Conservation (phyloP, 768 basidiomycete genomes). For the Podaxis sp. region DNA sequence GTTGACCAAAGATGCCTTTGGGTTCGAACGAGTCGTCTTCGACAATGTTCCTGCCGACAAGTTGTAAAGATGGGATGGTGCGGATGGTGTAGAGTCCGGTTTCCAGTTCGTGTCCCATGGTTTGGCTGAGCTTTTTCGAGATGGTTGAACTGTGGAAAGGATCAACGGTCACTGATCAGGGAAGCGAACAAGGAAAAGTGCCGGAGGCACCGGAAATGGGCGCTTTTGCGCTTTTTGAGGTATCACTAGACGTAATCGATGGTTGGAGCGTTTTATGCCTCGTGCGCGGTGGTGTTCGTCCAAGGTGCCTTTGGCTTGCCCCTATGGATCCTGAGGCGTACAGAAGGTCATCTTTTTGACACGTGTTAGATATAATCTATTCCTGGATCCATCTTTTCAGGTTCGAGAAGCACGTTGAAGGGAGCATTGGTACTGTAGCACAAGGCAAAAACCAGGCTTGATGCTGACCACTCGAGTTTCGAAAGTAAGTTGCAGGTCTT, state of each 20-base stretch:
- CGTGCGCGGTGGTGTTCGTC: neutral
- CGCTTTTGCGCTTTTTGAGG: neutral
- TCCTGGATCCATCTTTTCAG: too few relatives aligned
- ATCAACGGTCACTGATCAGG: neutral
- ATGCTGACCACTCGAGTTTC: too few relatives aligned
- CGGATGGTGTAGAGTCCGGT: constrained; percentile 13
- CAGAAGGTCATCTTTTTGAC: too few relatives aligned
- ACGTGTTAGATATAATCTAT: too few relatives aligned
- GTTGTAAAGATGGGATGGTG: neutral
- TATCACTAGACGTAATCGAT: neutral
- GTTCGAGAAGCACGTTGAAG: too few relatives aligned
- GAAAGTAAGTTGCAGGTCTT: too few relatives aligned
- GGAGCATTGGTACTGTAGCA: too few relatives aligned
- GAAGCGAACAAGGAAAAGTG: neutral
- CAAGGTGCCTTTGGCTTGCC: too few relatives aligned
- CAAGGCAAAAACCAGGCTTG: too few relatives aligned
- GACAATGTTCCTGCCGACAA: constrained; percentile 6
- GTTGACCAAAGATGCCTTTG: constrained; percentile 13
- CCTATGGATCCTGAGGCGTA: too few relatives aligned
- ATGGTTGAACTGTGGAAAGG: neutral
- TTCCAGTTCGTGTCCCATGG: neutral
- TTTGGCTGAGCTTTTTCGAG: neutral
- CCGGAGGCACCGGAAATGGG: neutral
- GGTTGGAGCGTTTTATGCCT: neutral
- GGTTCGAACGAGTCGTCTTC: constrained; percentile 2